A percentile compares a stretch with the other conserved stretches of the same genome.
These are phyloP conservation scores for Pseudogymnoascus sp. DNA, from an alignment of 2,329 filamentous ascomycete species.

Conservation along the genomic window DNA sequence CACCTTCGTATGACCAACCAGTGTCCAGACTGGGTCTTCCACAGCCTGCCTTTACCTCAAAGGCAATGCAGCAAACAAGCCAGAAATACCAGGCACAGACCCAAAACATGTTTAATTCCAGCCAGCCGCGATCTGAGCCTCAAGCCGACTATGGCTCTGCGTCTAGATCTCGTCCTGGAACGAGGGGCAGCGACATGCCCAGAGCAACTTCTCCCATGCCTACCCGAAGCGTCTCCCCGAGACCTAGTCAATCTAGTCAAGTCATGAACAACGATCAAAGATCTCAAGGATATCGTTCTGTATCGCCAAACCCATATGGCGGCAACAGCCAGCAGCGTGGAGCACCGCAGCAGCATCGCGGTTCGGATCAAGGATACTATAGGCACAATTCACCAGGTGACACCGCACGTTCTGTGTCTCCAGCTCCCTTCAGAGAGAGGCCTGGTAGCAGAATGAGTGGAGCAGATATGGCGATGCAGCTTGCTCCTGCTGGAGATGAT, in stretches of 20 bases:
- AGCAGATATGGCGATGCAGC: slow-evolving; percentile 64
- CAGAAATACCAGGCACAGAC: slow-evolving; percentile 81
- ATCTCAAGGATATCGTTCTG: slow-evolving; percentile 36
- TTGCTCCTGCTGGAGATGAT: slow-evolving; percentile 47
- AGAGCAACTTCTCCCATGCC: slow-evolving; percentile 61
- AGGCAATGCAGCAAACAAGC: slow-evolving; percentile 91
- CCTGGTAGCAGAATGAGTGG: slow-evolving; percentile 38
- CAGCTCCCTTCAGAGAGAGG: slow-evolving; percentile 37
- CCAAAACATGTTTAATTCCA: slow-evolving; percentile 60
- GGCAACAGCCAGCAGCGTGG: slow-evolving; percentile 23
- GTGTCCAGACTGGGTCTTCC: slow-evolving; percentile 79
- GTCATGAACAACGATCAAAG: slow-evolving; percentile 39
- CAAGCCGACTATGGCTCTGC: slow-evolving; percentile 25
- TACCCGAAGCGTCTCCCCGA: slow-evolving; percentile 54
- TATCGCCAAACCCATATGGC: slow-evolving; percentile 58
- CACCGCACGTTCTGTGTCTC: slow-evolving; percentile 38
- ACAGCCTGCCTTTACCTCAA: slow-evolving; percentile 83
- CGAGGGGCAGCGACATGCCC: slow-evolving; percentile 51
- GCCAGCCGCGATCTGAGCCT: slow-evolving; percentile 24
- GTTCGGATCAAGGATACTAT: slow-evolving; percentile 44
- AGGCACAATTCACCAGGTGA: slow-evolving; percentile 41
- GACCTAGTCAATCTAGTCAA: slow-evolving; percentile 36
- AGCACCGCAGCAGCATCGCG: slow-evolving; percentile 34
- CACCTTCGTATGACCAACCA: slow-evolving; percentile 73
- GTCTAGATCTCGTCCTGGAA: slow-evolving; percentile 47